A percentile compares a stretch with the other conserved stretches of the same genome.
These are phyloP conservation scores for Moniliella sp. DNA, from an alignment of 1,284 basidiomycete genomes.

Conservation along the genomic window DNA sequence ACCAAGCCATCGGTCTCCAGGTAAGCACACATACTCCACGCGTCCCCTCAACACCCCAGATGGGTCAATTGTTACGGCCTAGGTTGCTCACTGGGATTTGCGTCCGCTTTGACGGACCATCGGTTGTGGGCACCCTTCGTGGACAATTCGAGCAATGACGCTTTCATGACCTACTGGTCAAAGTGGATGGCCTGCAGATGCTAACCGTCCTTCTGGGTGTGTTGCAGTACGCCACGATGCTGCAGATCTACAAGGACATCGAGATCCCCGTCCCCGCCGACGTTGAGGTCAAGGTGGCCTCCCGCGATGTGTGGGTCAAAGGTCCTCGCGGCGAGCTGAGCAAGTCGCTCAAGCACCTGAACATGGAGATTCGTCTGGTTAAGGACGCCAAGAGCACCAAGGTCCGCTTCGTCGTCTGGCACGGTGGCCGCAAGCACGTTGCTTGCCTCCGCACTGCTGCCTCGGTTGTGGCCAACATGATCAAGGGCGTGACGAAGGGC, in stretches of 20 bases:
- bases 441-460: slow-evolving; percentile 90
- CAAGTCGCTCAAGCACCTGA: slow-evolving; percentile 34
- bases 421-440: slow-evolving; percentile 91
- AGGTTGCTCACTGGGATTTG: too few relatives aligned
- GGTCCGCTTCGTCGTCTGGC: slow-evolving; percentile 86
- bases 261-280: slow-evolving; percentile 27
- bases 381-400: slow-evolving; percentile 42
- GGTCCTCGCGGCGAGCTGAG: slow-evolving; percentile 30
- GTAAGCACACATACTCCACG: too few relatives aligned
- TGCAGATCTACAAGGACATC: slow-evolving; percentile 34
- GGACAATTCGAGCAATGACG: too few relatives aligned
- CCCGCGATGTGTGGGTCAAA: slow-evolving; percentile 30
- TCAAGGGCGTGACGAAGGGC: slow-evolving; percentile 47
- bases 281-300: slow-evolving; percentile 21
- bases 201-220: too few relatives aligned
- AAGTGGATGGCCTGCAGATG: too few relatives aligned
- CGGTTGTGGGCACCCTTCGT: too few relatives aligned
- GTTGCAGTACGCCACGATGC: too few relatives aligned
- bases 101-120: too few relatives aligned
- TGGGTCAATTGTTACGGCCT: too few relatives aligned
- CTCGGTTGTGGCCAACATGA: slow-evolving; percentile 87
- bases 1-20: too few relatives aligned
- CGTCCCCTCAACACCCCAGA: too few relatives aligned
- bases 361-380: slow-evolving; percentile 34
- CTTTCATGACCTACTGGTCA: too few relatives aligned